phyloP scores from a whole-genome alignment of 2,329 filamentous ascomycete genomes.

The Chaetomium sp. region DNA sequence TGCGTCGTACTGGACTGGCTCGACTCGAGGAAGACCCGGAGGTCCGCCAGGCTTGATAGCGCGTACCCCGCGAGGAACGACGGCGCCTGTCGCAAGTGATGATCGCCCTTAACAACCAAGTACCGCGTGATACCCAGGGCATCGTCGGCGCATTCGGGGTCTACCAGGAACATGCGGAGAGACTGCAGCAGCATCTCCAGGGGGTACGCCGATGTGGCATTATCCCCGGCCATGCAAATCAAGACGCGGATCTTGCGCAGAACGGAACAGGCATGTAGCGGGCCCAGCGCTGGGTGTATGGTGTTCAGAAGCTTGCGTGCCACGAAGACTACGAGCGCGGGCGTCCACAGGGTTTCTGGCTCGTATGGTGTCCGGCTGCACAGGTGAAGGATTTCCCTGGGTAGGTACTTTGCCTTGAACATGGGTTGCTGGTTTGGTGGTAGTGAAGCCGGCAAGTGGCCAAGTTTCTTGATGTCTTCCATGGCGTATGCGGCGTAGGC shows the following conservation, averaged over 20 bases:
- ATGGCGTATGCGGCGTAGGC: constrained; percentile 57
- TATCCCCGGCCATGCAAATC: constrained; percentile 66
- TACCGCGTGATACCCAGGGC: constrained; percentile 82
- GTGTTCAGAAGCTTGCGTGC: constrained; percentile 73
- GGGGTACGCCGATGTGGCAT: constrained; percentile 72
- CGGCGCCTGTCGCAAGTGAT: constrained; percentile 58
- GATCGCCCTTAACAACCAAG: constrained; percentile 61
- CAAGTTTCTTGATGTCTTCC: constrained; percentile 60
- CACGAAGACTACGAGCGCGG: constrained; percentile 65
- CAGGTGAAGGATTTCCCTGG: constrained; percentile 70
- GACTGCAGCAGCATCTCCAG: constrained; percentile 85
- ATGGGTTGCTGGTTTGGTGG: constrained; percentile 79
- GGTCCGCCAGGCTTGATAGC: constrained; percentile 70
- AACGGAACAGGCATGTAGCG: constrained; percentile 78
- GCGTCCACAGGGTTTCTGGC: constrained; percentile 62
- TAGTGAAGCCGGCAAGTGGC: constrained; percentile 58
- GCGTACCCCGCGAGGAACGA: constrained; percentile 77
- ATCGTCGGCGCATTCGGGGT: constrained; percentile 85
- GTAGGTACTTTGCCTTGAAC: constrained; percentile 72
- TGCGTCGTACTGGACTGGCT: constrained; percentile 75
- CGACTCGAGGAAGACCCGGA: constrained; percentile 68
- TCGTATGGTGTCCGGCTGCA: constrained; percentile 66
- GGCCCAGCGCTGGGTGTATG: constrained; percentile 75
- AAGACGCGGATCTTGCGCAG: constrained; percentile 80
- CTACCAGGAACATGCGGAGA: constrained; percentile 68